Conservation (phyloP, 768 basidiomycete species). For the Filobasidium floriforme region DNA sequence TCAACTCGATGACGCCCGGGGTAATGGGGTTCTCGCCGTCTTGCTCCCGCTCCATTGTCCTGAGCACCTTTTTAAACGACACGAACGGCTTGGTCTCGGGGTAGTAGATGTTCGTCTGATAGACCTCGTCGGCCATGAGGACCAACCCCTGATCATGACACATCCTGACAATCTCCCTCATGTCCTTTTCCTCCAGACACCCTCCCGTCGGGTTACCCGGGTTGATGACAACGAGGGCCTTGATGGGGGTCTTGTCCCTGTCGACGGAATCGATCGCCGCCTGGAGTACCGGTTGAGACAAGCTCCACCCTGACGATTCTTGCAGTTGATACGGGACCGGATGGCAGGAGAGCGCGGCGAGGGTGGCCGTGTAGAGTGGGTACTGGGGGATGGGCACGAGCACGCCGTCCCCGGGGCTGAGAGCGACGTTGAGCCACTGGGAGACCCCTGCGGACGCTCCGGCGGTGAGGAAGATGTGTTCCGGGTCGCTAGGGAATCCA, state of each 20-base stretch:
- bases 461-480: constrained; percentile 84
- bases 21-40: constrained; percentile 11
- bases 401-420: constrained; percentile 41
- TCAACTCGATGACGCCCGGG: constrained; percentile 55
- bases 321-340: constrained; percentile 83
- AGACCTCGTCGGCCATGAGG: constrained; percentile 96
- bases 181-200: constrained; percentile 63
- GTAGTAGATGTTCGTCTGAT: constrained; percentile 84
- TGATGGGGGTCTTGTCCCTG: constrained; percentile 58
- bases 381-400: constrained; percentile 95
- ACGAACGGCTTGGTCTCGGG: constrained; percentile 62
- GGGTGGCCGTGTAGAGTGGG: constrained; percentile 89
- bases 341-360: constrained; percentile 73
- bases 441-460: constrained; percentile 95
- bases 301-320: constrained; percentile 73
- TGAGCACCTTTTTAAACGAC: constrained; percentile 85
- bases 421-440: constrained; percentile 38
- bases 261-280: constrained; percentile 60
- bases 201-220: constrained; percentile 96
- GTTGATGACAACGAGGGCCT: constrained; percentile 93
- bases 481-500: constrained; percentile 72
- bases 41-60: constrained; percentile 56
- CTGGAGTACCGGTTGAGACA: constrained; percentile 61
- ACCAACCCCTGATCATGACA: constrained; percentile 80
- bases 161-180: constrained; percentile 66